Evolutionary conservation across 805 yeast genomes (phyloP).

Genomic region (Starmerella roubikii): DNA sequence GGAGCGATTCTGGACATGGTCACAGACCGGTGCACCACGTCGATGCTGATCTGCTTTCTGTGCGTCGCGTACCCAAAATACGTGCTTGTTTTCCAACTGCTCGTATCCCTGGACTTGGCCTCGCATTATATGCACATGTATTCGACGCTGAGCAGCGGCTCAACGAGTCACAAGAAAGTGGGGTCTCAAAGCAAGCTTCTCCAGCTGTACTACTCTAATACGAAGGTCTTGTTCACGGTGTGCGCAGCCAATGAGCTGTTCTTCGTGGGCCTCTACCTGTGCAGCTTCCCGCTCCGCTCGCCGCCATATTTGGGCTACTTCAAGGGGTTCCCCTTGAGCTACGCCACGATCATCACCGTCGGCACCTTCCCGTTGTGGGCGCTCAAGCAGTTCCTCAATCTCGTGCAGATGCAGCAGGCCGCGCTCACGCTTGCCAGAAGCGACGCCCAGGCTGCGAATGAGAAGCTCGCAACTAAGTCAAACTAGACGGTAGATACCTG

Average conservation of each 20-base stretch:
- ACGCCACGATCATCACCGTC: slow-evolving; percentile 46
- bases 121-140: slow-evolving; percentile 98
- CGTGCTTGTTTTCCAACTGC: slow-evolving; percentile 61
- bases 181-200: slow-evolving; percentile 59
- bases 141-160: slow-evolving; percentile 73
- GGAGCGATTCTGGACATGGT: slow-evolving; percentile 99
- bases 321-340: slow-evolving; percentile 32
- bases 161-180: slow-evolving; percentile 70
- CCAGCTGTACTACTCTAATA: slow-evolving; percentile 75
- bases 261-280: slow-evolving; percentile 76
- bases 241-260: slow-evolving; percentile 91
- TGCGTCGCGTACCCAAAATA: slow-evolving; percentile 65
- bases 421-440: slow-evolving; percentile 62
- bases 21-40: slow-evolving; percentile 93
- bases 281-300: slow-evolving; percentile 40
- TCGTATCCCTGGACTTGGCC: slow-evolving; percentile 68
- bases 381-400: slow-evolving; percentile 81
- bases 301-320: slow-evolving; percentile 31
- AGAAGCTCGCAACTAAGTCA: slow-evolving; percentile 1
- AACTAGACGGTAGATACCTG: no score
- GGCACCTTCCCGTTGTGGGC: slow-evolving; percentile 73
- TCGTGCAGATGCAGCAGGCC: slow-evolving; percentile 78
- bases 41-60: slow-evolving; percentile 78
- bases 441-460: slow-evolving; percentile 47
- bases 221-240: slow-evolving; percentile 67